These are phyloP conservation scores for Candida anutae DNA, from an alignment of 1,139 yeast genomes.

Conservation along the genomic window DNA sequence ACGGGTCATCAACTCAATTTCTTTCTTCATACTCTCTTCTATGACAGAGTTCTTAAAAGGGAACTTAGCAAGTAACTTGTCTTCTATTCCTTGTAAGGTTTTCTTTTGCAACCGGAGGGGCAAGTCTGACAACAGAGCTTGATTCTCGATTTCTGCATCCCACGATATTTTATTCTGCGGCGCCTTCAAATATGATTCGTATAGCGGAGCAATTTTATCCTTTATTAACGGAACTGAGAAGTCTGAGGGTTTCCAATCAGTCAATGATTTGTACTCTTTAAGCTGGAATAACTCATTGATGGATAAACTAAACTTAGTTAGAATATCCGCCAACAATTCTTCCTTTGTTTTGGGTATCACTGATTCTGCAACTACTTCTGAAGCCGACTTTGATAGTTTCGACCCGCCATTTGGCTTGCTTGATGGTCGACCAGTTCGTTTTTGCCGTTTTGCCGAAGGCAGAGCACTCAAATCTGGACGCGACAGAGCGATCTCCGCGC, in stretches of 20 bases:
- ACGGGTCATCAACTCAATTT: conserved; percentile 11
- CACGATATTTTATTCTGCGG: conserved; percentile 24
- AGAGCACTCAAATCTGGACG: no score
- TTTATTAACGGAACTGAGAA: conserved; percentile 16
- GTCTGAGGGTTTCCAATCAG: conserved; percentile 52
- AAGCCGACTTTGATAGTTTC: no score
- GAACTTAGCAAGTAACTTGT: conserved; percentile 22
- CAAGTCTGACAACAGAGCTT: conserved; percentile 21
- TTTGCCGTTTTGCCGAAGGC: no score
- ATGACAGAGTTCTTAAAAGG: conserved; percentile 31
- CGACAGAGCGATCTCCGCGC: no score
- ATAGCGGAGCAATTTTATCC: conserved; percentile 25
- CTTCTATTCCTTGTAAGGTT: conserved; percentile 32
- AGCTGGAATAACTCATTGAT: conserved; percentile 50
- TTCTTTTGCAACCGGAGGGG: conserved; percentile 40
- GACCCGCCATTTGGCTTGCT: no score
- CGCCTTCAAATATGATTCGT: conserved; percentile 24
- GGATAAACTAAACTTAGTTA: conserved; percentile 37
- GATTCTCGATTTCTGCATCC: conserved; percentile 22
- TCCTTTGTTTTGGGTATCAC: conserved; percentile 8
- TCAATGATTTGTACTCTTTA: conserved; percentile 52
- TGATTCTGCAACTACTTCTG: no score
- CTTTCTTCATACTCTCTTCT: conserved; percentile 16
- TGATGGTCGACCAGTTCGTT: no score
- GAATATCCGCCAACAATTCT: conserved; percentile 23